Conservation (phyloP, 2,329 filamentous ascomycete species). For the Dactylellina cionopaga region DNA sequence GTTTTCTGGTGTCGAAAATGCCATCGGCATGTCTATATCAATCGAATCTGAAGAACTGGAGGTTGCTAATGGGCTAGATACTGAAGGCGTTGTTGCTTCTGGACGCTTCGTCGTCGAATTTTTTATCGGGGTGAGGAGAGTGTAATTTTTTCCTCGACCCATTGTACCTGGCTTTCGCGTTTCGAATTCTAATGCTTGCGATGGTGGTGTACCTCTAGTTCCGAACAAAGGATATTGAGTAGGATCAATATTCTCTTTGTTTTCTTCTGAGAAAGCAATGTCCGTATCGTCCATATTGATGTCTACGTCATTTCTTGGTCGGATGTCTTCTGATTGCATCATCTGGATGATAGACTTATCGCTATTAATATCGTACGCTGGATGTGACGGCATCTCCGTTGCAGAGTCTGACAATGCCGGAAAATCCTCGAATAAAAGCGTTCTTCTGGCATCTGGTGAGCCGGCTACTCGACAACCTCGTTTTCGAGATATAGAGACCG, state of each 20-base stretch:
- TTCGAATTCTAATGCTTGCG: too few relatives aligned
- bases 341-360: not conserved
- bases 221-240: not conserved
- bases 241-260: constrained; percentile 47
- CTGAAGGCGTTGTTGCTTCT: not conserved
- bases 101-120: not conserved
- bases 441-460: not conserved
- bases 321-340: not conserved
- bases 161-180: too few relatives aligned
- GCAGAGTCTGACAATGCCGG: not conserved
- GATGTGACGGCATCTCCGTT: constrained; percentile 13
- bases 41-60: not conserved
- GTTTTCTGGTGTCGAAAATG: not conserved
- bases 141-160: not conserved
- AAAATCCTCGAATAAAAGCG: not conserved
- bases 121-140: constrained; percentile 3
- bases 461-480: too few relatives aligned
- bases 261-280: not conserved
- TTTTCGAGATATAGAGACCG: constrained; percentile 5
- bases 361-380: constrained; percentile 17
- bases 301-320: not conserved
- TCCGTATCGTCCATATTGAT: constrained; percentile 17
- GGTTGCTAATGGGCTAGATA: not conserved
- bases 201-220: too few relatives aligned
- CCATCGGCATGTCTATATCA: not conserved